Conservation (phyloP, 1,284 basidiomycete species). For the Sanghuangporus weigelae region DNA sequence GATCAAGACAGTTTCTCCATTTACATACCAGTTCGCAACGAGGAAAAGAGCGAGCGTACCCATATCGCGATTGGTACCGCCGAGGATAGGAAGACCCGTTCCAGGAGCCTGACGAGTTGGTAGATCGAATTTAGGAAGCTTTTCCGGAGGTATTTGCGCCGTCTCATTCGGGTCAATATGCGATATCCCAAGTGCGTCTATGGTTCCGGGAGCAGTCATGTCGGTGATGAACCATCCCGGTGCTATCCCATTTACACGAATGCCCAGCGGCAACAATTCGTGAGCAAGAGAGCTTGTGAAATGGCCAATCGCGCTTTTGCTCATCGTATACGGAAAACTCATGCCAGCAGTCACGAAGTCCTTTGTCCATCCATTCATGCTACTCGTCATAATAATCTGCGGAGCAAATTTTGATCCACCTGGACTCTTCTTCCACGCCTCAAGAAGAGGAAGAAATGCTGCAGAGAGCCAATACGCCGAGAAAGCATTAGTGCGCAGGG, state of each 20-base stretch:
- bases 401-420: slow-evolving; percentile 37
- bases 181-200: slow-evolving; percentile 31
- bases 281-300: slow-evolving; percentile 45
- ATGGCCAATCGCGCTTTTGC: slow-evolving; percentile 47
- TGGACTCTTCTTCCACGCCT: slow-evolving; percentile 37
- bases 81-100: slow-evolving; percentile 17
- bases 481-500: slow-evolving; percentile 38
- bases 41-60: slow-evolving; percentile 42
- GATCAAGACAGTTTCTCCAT: slow-evolving; percentile 48
- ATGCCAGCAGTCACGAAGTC: slow-evolving; percentile 37
- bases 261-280: slow-evolving; percentile 45
- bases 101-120: slow-evolving; percentile 28
- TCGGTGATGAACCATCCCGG: slow-evolving; percentile 35
- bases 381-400: slow-evolving; percentile 47
- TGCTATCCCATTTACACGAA: slow-evolving; percentile 52
- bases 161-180: slow-evolving; percentile 15
- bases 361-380: slow-evolving; percentile 53
- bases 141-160: slow-evolving; percentile 17
- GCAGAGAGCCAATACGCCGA: slow-evolving; percentile 48
- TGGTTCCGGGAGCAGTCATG: slow-evolving; percentile 31
- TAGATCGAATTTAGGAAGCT: slow-evolving; percentile 27
- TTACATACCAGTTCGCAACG: slow-evolving; percentile 45
- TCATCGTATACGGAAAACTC: slow-evolving; percentile 44
- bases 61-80: slow-evolving; percentile 40
- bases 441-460: slow-evolving; percentile 45